A percentile compares a stretch with the other conserved stretches of the same genome.
These are phyloP conservation scores for Talaromyces pinophilus DNA, from an alignment of 2,329 filamentous ascomycete species.

Conservation along the genomic window DNA sequence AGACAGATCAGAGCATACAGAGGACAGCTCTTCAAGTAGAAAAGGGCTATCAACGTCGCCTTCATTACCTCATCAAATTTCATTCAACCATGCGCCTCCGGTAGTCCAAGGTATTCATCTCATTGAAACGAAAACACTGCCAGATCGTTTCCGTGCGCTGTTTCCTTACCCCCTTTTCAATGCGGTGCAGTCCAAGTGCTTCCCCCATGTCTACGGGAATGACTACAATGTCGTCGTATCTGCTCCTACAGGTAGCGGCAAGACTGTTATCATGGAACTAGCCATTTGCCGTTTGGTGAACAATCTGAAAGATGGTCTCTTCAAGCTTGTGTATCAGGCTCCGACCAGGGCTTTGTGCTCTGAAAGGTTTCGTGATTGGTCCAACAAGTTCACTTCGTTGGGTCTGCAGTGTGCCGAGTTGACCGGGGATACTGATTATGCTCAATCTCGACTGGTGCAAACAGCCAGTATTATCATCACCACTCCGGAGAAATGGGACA, in stretches of 20 bases:
- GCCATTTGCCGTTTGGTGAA: constrained; percentile 73
- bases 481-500: constrained; percentile 90
- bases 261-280: constrained; percentile 78
- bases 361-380: constrained; percentile 76
- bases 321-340: constrained; percentile 82
- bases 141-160: constrained; percentile 67
- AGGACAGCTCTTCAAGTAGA: neutral
- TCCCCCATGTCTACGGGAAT: constrained; percentile 63
- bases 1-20: neutral
- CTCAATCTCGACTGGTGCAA: constrained; percentile 68
- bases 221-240: constrained; percentile 77
- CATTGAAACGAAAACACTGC: constrained; percentile 61
- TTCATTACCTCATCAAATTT: constrained; percentile 29
- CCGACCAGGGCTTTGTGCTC: constrained; percentile 81
- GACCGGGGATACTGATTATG: constrained; percentile 74
- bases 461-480: constrained; percentile 80
- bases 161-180: constrained; percentile 79
- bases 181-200: constrained; percentile 79
- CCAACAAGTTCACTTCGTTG: constrained; percentile 68
- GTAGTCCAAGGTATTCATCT: constrained; percentile 62
- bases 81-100: constrained; percentile 41
- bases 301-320: constrained; percentile 58
- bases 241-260: constrained; percentile 81
- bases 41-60: constrained; percentile 9
- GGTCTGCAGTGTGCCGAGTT: constrained; percentile 72